These are phyloP conservation scores for Phlyctochytrium arcticum DNA, from an alignment of 192 early-diverging fungal species.

Conservation along the genomic window DNA sequence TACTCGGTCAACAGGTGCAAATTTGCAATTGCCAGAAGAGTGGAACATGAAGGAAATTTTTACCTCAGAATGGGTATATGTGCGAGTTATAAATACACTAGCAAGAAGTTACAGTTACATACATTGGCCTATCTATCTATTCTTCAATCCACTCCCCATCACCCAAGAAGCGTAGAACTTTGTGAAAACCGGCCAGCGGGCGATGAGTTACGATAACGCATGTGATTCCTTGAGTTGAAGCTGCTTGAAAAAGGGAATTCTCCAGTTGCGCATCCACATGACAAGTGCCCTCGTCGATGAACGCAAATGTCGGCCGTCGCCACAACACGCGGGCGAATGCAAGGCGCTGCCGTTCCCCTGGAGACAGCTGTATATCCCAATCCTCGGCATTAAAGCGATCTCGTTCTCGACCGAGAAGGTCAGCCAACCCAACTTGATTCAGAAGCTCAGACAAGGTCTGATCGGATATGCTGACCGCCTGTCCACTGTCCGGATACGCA, in stretches of 20 bases:
- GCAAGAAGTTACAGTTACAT: too few species aligned
- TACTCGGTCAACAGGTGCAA: too few species aligned
- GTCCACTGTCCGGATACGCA: slow-evolving; percentile 79
- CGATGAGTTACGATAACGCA: slow-evolving; percentile 14
- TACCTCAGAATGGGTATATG: too few species aligned
- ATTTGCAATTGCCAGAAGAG: too few species aligned
- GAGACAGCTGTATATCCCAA: slow-evolving; percentile 37
- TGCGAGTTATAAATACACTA: too few species aligned
- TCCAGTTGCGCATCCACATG: slow-evolving; percentile 30
- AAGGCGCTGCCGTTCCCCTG: slow-evolving; percentile 44
- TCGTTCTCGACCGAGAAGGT: slow-evolving; percentile 42
- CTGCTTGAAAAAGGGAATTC: slow-evolving; percentile 43
- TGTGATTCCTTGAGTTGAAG: slow-evolving; percentile 62
- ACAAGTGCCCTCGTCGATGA: slow-evolving; percentile 39
- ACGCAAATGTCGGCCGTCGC: slow-evolving; percentile 65
- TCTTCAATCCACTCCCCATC: neutral
- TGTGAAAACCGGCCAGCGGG: slow-evolving; percentile 3
- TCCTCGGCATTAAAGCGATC: slow-evolving; percentile 4
- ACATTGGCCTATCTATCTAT: neutral
- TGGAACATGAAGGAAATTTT: too few species aligned
- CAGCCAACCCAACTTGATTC: slow-evolving; percentile 69
- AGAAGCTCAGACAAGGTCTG: slow-evolving; percentile 70
- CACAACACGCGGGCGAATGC: slow-evolving; percentile 47
- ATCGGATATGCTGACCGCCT: slow-evolving; percentile 48
- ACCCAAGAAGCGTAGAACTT: neutral